phyloP scores from a whole-genome alignment of 352 stramenopile species.

The Pythium aphanidermatum region DNA sequence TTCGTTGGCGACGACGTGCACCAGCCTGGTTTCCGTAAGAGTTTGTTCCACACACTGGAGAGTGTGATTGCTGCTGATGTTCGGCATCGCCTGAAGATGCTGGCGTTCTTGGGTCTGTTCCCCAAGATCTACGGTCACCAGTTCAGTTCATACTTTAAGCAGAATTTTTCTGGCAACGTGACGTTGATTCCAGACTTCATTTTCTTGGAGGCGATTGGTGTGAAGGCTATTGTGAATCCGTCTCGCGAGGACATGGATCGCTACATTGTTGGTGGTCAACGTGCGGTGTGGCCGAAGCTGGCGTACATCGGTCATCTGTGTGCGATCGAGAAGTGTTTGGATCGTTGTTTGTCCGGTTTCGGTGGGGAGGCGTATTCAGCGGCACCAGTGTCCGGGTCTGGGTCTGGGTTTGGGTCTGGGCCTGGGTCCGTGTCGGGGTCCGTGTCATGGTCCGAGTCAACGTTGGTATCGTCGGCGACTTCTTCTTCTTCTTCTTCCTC shows the following conservation, averaged over 20 bases:
- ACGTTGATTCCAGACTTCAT: constrained; percentile 91
- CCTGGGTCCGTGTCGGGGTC: too few relatives aligned
- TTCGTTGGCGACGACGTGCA: constrained; percentile 89
- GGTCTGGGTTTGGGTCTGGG: too few relatives aligned
- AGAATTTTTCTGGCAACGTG: constrained; percentile 97
- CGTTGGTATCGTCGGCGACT: too few relatives aligned
- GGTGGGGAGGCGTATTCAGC: too few relatives aligned
- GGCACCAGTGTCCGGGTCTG: too few relatives aligned
- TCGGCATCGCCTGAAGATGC: constrained; percentile 59
- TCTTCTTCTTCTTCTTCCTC: too few relatives aligned
- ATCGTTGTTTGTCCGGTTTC: too few relatives aligned
- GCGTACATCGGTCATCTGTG: constrained; percentile 92
- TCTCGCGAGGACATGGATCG: constrained; percentile 61
- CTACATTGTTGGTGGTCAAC: constrained; percentile 85
- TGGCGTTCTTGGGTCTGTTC: constrained; percentile 86
- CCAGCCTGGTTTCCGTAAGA: constrained; percentile 51
- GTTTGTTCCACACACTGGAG: constrained; percentile 67
- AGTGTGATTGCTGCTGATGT: constrained; percentile 78
- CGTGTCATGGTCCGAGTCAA: too few relatives aligned
- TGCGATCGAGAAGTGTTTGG: constrained; percentile 83
- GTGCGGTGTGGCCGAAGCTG: constrained; percentile 88
- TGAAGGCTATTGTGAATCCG: constrained; percentile 83
- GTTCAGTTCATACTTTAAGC: constrained; percentile 72
- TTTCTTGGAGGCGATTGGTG: constrained; percentile 72
- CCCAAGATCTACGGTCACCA: constrained; percentile 77